These are phyloP conservation scores for Penicillium vulpinum DNA, from an alignment of 2,329 filamentous ascomycete species.

Conservation along the genomic window DNA sequence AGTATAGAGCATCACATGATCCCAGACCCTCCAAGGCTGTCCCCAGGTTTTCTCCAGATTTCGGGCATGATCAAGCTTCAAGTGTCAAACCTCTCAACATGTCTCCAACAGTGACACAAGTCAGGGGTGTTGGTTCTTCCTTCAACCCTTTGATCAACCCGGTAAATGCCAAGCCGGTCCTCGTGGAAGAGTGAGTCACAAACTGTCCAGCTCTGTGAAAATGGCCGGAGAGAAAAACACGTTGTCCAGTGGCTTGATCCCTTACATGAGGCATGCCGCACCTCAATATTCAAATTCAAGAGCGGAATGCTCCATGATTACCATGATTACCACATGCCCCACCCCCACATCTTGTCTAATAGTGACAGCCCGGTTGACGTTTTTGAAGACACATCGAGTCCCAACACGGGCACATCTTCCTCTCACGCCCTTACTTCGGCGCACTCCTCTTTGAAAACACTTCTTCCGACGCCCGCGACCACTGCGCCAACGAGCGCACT, in stretches of 20 bases:
- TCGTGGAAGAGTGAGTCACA: constrained; percentile 49
- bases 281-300: neutral
- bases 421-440: constrained; percentile 56
- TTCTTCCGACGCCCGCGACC: constrained; percentile 65
- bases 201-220: neutral
- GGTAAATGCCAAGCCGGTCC: constrained; percentile 50
- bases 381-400: constrained; percentile 30
- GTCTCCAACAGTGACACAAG: constrained; percentile 8
- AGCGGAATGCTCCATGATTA: neutral
- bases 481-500: constrained; percentile 66
- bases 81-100: constrained; percentile 7
- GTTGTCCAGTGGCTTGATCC: neutral
- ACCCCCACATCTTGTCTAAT: neutral
- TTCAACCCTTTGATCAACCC: constrained; percentile 57
- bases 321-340: neutral
- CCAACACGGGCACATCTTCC: constrained; percentile 47
- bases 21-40: neutral
- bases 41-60: constrained; percentile 2
- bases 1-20: constrained; percentile 7
- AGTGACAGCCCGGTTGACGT: neutral
- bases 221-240: neutral
- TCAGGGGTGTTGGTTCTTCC: constrained; percentile 24
- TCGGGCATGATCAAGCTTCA: neutral
- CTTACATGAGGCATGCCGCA: constrained; percentile 2
- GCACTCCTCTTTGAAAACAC: constrained; percentile 67